phyloP scores from a whole-genome alignment of 495 filamentous ascomycete species.

The Pseudomonodictys pantanalensis region DNA sequence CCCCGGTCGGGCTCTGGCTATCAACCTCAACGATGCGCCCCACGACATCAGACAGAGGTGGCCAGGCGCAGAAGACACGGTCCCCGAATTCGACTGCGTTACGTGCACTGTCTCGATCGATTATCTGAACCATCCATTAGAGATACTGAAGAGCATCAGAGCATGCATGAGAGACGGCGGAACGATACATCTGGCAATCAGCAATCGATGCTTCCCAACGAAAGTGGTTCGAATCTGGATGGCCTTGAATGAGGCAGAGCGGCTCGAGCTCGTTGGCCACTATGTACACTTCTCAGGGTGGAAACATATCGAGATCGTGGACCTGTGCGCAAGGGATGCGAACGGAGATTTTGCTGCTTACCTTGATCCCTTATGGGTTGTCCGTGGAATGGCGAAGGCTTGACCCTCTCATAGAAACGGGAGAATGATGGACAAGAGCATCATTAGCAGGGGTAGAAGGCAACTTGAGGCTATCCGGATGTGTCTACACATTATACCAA shows the following conservation, averaged over 20 bases:
- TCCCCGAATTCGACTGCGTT: constrained; percentile 37
- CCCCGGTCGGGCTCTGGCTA: constrained; percentile 33
- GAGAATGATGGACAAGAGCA: too few species aligned
- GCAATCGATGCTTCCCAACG: constrained; percentile 51
- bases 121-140: constrained; percentile 45
- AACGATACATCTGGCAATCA: constrained; percentile 45
- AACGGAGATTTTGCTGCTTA: too few species aligned
- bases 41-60: too few species aligned
- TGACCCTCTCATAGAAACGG: too few species aligned
- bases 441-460: too few species aligned
- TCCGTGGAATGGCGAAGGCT: too few species aligned
- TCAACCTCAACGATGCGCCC: background rate
- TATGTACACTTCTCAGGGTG: constrained; percentile 49
- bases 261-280: constrained; percentile 47
- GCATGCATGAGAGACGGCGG: constrained; percentile 37
- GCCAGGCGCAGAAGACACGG: background rate
- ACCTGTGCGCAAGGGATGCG: constrained; percentile 43
- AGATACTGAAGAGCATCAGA: constrained; percentile 39
- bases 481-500: too few species aligned
- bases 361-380: too few species aligned
- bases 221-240: constrained; percentile 37
- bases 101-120: constrained; percentile 48
- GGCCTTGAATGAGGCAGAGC: constrained; percentile 28
- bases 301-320: constrained; percentile 48
- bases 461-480: too few species aligned